Conservation (phyloP, 2,329 filamentous ascomycete genomes). For the Fusarium transvaalense region DNA sequence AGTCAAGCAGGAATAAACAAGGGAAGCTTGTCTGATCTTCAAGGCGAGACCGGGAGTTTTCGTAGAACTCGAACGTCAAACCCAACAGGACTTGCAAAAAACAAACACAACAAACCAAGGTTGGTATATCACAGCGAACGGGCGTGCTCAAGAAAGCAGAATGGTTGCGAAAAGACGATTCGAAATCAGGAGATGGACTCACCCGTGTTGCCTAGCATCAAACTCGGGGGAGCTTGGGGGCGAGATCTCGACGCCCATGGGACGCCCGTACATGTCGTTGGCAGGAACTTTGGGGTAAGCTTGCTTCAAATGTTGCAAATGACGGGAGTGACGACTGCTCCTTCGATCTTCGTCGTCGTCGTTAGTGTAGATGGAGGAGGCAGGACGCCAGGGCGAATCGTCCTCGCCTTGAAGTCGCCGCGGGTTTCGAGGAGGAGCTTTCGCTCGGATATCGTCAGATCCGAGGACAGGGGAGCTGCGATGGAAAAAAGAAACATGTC, state of each 20-base stretch:
- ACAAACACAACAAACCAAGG: not conserved
- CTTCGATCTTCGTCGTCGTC: slow-evolving; percentile 38
- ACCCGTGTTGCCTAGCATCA: slow-evolving; percentile 55
- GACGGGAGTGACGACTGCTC: slow-evolving; percentile 32
- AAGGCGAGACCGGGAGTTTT: not conserved
- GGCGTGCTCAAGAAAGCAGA: slow-evolving; percentile 30
- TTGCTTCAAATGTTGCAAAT: slow-evolving; percentile 18
- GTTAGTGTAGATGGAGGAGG: slow-evolving; percentile 66
- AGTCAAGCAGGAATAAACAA: not conserved
- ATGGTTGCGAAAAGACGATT: not conserved
- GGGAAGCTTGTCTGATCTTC: not conserved
- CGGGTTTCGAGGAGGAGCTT: slow-evolving; percentile 53
- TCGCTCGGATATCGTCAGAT: slow-evolving; percentile 38
- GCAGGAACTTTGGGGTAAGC: slow-evolving; percentile 56
- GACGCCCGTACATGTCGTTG: slow-evolving; percentile 47
- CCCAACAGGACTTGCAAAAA: not conserved
- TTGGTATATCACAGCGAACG: slow-evolving; percentile 6
- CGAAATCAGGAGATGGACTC: slow-evolving; percentile 51
- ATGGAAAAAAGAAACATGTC: slow-evolving; percentile 27
- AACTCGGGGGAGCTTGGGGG: slow-evolving; percentile 70
- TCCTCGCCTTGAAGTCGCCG: slow-evolving; percentile 49
- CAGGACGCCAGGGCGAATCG: slow-evolving; percentile 56
- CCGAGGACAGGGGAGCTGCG: slow-evolving; percentile 44
- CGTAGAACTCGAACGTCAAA: not conserved
- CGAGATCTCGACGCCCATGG: slow-evolving; percentile 64